Conservation (phyloP, 1,284 basidiomycete genomes). For the Naganishia albida region DNA sequence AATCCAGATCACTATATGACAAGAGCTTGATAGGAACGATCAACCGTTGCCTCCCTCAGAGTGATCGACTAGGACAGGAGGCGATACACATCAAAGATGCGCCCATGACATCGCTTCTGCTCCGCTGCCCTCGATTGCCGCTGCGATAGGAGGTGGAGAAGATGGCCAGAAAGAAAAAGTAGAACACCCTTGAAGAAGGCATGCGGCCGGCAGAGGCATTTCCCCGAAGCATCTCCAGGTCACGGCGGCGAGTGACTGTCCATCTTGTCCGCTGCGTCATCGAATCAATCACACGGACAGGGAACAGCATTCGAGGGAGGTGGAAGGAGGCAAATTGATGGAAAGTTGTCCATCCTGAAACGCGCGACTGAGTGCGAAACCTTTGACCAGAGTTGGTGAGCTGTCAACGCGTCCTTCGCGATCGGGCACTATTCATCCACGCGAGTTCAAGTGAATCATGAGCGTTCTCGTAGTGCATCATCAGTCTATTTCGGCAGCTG, state of each 20-base stretch:
- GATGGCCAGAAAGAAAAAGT: not conserved
- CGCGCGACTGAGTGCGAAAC: not conserved
- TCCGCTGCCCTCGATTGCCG: not conserved
- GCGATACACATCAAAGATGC: not conserved
- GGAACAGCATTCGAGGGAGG: not conserved
- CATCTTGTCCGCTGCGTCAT: not conserved
- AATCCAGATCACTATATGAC: constrained; percentile 5
- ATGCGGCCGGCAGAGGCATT: not conserved
- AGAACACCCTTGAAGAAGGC: constrained; percentile 6
- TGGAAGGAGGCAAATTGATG: not conserved
- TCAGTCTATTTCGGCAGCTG: not conserved
- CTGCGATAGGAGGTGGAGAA: constrained; percentile 7
- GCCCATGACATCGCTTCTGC: not conserved
- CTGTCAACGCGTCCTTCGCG: no score
- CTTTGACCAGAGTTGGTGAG: not conserved
- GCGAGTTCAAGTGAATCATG: constrained; percentile 1
- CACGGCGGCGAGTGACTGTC: not conserved
- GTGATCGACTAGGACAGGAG: not conserved
- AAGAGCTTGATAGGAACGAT: not conserved
- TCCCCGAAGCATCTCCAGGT: not conserved
- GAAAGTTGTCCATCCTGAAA: not conserved
- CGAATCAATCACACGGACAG: not conserved
- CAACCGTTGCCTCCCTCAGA: constrained; percentile 2
- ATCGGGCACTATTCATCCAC: not conserved
- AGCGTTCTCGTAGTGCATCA: not conserved